A percentile compares a stretch with the other conserved stretches of the same genome.
Evolutionary conservation across 257 asterid species (phyloP).

Genomic region (Nicotiana benthamiana): DNA sequence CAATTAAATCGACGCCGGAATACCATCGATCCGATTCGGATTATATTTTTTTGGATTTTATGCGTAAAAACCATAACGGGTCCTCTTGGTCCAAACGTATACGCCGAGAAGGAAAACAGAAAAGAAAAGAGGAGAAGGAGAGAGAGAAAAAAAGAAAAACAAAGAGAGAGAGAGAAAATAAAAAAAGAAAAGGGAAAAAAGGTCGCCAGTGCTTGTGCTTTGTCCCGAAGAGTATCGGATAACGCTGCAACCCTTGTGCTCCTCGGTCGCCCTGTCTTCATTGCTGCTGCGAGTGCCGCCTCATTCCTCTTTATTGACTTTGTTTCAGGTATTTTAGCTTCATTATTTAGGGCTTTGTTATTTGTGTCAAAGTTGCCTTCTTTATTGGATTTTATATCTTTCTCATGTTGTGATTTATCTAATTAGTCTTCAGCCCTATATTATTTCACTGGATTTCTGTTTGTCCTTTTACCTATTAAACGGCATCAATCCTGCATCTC

Average conservation of each 20-base stretch:
- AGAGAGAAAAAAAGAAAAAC: background rate
- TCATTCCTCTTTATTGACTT: background rate
- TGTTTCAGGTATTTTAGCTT: background rate
- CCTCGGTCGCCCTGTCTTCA: background rate
- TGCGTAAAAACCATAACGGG: background rate
- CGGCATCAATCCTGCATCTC: background rate
- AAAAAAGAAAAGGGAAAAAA: background rate
- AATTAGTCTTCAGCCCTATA: background rate
- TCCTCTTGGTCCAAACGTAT: background rate
- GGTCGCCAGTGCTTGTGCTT: background rate
- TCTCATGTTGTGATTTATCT: background rate
- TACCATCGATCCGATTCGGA: too few species aligned
- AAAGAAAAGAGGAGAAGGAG: background rate
- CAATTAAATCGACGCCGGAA: too few species aligned
- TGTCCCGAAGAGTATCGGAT: background rate
- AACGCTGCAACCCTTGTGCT: background rate
- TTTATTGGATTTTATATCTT: background rate
- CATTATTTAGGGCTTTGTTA: background rate
- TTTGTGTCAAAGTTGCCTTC: background rate
- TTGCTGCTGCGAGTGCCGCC: background rate
- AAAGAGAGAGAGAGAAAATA: background rate
- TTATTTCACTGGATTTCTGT: background rate
- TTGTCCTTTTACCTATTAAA: background rate
- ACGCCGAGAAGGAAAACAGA: background rate
- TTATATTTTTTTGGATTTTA: too few species aligned